phyloP scores from a whole-genome alignment of 2,329 filamentous ascomycete genomes.

The Arthroderma sp. region DNA sequence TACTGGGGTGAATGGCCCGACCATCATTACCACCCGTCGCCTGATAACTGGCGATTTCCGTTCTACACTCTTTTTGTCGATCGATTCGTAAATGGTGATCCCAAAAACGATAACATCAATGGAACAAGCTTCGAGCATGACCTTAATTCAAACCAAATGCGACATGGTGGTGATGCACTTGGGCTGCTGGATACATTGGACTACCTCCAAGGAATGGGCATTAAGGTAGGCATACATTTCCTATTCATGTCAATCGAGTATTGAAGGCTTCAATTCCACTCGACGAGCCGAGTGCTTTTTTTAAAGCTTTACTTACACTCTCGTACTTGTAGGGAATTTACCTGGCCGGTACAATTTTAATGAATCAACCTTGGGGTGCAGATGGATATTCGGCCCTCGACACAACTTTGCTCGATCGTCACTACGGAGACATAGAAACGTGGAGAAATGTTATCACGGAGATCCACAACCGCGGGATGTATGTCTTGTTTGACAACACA shows the following conservation, averaged over 20 bases:
- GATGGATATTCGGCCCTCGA: conserved; percentile 50
- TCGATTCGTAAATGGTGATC: conserved; percentile 51
- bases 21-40: conserved; percentile 42
- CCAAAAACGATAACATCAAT: conserved; percentile 50
- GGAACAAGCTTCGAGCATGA: conserved; percentile 49
- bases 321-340: conserved; percentile 38
- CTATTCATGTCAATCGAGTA: not conserved
- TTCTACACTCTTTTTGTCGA: conserved; percentile 54
- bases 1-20: conserved; percentile 46
- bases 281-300: too few species aligned
- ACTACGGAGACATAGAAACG: conserved; percentile 45
- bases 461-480: conserved; percentile 51
- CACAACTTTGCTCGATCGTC: conserved; percentile 49
- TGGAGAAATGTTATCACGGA: conserved; percentile 47
- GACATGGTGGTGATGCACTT: conserved; percentile 48
- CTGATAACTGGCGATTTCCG: conserved; percentile 51
- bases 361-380: conserved; percentile 51
- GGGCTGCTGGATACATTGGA: conserved; percentile 48
- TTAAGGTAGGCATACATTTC: conserved; percentile 33
- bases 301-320: not conserved
- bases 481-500: conserved; percentile 53
- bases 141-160: conserved; percentile 46
- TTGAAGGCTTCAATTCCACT: too few species aligned
- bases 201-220: conserved; percentile 52
- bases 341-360: conserved; percentile 49